phyloP scores from a whole-genome alignment of 352 stramenopile species.

The Pythium pyrilobum region DNA sequence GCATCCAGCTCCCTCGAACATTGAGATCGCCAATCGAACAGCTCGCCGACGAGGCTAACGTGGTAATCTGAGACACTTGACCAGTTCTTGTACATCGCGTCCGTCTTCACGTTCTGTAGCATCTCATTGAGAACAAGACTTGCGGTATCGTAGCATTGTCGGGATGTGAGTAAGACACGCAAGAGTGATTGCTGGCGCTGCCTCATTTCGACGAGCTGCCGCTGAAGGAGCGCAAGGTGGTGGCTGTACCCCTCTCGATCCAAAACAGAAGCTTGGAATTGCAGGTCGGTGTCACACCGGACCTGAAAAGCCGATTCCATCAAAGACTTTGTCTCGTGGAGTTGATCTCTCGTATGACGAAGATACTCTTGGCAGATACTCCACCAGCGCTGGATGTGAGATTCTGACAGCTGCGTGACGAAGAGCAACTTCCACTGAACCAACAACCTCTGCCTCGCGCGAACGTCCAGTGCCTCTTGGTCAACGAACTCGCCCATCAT shows the following conservation, averaged over 20 bases:
- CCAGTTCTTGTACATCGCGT: constrained; percentile 34
- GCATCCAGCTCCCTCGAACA: constrained; percentile 20
- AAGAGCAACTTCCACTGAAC: constrained; percentile 25
- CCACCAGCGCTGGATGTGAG: constrained; percentile 12
- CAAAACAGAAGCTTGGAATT: constrained; percentile 11
- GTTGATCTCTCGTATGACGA: constrained; percentile 1
- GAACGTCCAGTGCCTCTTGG: background rate
- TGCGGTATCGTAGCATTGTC: constrained; percentile 23
- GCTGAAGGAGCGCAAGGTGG: constrained; percentile 12
- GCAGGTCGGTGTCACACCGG: constrained; percentile 1
- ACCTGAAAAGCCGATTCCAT: constrained; percentile 14
- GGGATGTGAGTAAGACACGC: constrained; percentile 17
- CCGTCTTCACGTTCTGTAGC: constrained; percentile 32
- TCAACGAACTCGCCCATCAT: background rate
- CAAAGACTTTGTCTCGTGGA: background rate
- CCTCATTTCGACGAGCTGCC: constrained; percentile 15
- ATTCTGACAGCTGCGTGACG: constrained; percentile 8
- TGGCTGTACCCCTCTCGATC: constrained; percentile 20
- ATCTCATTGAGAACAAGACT: constrained; percentile 10
- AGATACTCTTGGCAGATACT: constrained; percentile 1
- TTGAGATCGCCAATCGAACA: constrained; percentile 23
- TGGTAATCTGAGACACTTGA: constrained; percentile 26
- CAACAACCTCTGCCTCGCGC: constrained; percentile 1
- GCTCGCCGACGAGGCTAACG: constrained; percentile 19
- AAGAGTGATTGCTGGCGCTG: constrained; percentile 18